Base-by-base conservation (phyloP, 306 rosid genomes). In the Citrullus amarus region DNA sequence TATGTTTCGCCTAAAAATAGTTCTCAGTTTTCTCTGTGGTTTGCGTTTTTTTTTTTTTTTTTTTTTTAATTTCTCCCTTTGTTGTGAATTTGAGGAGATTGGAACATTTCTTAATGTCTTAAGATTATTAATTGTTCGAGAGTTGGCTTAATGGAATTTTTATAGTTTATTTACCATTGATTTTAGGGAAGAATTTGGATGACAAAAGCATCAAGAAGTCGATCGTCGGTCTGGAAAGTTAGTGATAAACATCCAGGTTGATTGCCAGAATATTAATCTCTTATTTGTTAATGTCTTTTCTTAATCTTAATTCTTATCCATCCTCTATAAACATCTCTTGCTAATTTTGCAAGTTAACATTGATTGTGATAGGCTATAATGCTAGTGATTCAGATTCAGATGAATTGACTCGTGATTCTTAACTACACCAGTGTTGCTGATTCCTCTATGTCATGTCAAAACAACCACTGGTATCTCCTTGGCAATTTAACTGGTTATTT, bases 331-430 rank as follows among this genome's bases (percentile, higher is more conserved):
- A 54, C 46, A 9, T 83, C 61, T 53, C 14, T 59, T 20, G 39
- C 69, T 39, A 41, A 55, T 36, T 83, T 81, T 55, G 16, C 18
- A 11, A 76, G 78, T 79, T 16, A 30, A 53, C 62, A 17, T 74
- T 30, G 76, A 56, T 15, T 83, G 57, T 82, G 39, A 58, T 78
- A 93, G 96, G 98, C 73, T 93, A 93, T 84, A 93, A 93, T 81
- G 98, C 98, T 12, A 91, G 95, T 72, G 98, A 93, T 83, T 93
- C 98, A 58, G 98, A 93, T 86, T 91, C 98, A n/a, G 98, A 93
- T 2, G 96, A 93, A 81, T 18, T 82, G 74, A 84, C 86, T 81
- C 90, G 79, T 39, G 88, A 87, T 60, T 87, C 91, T 78, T 93
- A 86, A 85, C 75, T 76, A 43, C 17, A 78, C 67, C 46, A 16